Conservation (phyloP, 192 early-diverging fungal species). For the Cladochytrium replicatum region DNA sequence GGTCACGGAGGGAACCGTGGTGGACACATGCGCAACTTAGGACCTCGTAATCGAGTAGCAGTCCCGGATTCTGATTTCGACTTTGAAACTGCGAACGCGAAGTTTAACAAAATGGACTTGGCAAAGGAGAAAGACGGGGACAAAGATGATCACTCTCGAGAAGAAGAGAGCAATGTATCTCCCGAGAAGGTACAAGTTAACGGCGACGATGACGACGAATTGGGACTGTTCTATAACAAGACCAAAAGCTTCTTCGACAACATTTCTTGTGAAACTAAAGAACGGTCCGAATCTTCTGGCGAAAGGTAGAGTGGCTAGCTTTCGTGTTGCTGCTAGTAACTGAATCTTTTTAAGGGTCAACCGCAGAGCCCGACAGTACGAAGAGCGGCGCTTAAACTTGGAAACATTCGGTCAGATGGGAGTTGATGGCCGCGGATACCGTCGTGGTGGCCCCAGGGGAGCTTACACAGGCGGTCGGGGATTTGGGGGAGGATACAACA, state of each 20-base stretch:
- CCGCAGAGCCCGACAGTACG: conserved; percentile 65
- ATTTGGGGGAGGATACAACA: conserved; percentile 3
- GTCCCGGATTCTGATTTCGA: conserved; percentile 84
- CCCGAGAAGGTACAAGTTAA: conserved; percentile 14
- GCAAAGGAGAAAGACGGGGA: conserved; percentile 34
- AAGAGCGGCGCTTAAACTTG: conserved; percentile 85
- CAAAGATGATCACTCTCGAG: conserved; percentile 17
- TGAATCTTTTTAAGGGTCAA: conserved; percentile 9
- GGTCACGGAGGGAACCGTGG: conserved; percentile 21
- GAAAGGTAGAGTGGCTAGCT: conserved; percentile 34
- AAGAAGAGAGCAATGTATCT: background rate
- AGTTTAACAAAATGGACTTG: conserved; percentile 83
- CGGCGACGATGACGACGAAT: conserved; percentile 39
- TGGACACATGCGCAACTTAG: conserved; percentile 27
- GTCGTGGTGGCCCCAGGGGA: conserved; percentile 3
- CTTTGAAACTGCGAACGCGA: conserved; percentile 90
- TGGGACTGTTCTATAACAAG: conserved; percentile 67
- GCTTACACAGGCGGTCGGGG: conserved; percentile 11
- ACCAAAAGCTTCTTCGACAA: conserved; percentile 90
- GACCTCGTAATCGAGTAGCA: conserved; percentile 31
- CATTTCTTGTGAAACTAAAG: conserved; percentile 93
- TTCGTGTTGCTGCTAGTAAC: background rate
- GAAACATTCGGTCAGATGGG: conserved; percentile 92
- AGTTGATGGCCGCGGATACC: conserved; percentile 45
- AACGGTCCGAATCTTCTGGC: conserved; percentile 60